A percentile compares a stretch with the other conserved stretches of the same genome.
These are phyloP conservation scores for Xerocomus brunneocitrinus DNA, from an alignment of 768 basidiomycete species.

Conservation along the genomic window DNA sequence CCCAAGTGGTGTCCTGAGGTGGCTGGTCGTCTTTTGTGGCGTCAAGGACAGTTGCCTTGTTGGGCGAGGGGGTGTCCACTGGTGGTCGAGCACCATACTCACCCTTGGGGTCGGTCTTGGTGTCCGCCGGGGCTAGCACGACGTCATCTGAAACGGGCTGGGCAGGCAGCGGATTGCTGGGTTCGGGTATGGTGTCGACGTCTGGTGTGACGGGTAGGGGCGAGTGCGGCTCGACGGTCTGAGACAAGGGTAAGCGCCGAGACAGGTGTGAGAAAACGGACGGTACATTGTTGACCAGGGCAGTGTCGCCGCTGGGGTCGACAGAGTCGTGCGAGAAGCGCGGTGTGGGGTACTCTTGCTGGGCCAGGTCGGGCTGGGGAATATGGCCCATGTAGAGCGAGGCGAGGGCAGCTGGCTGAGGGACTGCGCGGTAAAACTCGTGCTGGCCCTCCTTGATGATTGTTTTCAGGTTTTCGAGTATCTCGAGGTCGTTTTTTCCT, in stretches of 20 bases:
- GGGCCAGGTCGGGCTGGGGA: conserved; percentile 32
- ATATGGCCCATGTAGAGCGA: conserved; percentile 59
- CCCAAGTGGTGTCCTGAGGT: conserved; percentile 24
- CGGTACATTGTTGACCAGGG: conserved; percentile 29
- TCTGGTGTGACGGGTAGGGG: too few relatives aligned
- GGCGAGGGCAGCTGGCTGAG: conserved; percentile 61
- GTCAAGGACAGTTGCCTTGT: conserved; percentile 1
- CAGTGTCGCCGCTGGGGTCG: conserved; percentile 13
- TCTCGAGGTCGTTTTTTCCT: conserved; percentile 65
- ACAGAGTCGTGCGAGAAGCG: conserved; percentile 1
- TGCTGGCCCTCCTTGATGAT: conserved; percentile 71
- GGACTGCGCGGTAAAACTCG: conserved; percentile 61
- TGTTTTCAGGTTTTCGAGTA: conserved; percentile 70
- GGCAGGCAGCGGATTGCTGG: not conserved
- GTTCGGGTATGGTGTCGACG: not conserved
- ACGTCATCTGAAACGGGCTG: conserved; percentile 12
- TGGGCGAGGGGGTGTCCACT: conserved; percentile 9
- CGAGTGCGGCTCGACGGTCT: conserved; percentile 1
- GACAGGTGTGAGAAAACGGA: conserved; percentile 9
- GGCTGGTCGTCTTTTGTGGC: conserved; percentile 30
- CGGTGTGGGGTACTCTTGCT: conserved; percentile 13
- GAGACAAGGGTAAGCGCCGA: conserved; percentile 12
- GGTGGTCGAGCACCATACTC: conserved; percentile 26
- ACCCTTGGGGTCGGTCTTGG: conserved; percentile 19
- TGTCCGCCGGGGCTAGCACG: not conserved